phyloP scores from a whole-genome alignment of 2,329 filamentous ascomycete genomes.

The Clathrospora elynae region DNA sequence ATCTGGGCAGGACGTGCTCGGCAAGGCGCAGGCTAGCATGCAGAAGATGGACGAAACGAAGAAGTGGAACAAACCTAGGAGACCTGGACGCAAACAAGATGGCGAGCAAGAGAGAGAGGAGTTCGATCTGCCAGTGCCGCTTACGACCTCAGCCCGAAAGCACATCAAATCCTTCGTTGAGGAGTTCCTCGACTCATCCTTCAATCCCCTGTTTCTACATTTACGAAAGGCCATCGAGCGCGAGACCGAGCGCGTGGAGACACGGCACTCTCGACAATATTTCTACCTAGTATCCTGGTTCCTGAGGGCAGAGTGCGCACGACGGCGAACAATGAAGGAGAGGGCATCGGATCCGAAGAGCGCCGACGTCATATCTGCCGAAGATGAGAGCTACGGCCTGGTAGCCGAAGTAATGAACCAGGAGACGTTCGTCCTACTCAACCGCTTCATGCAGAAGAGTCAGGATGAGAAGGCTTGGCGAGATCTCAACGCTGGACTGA shows the following conservation, averaged over 20 bases:
- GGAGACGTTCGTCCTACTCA: conserved; percentile 89
- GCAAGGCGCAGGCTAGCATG: conserved; percentile 72
- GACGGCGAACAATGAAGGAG: conserved; percentile 63
- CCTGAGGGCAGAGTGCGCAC: conserved; percentile 77
- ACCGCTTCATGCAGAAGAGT: conserved; percentile 77
- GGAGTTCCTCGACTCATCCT: conserved; percentile 92
- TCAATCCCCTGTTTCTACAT: conserved; percentile 85
- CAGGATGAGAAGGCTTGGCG: conserved; percentile 86
- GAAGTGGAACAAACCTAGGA: conserved; percentile 81
- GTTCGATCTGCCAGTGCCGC: conserved; percentile 72
- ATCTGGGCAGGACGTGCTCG: conserved; percentile 84
- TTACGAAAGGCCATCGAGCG: conserved; percentile 88
- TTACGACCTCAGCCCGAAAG: conserved; percentile 75
- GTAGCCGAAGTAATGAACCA: conserved; percentile 91
- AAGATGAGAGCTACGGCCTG: conserved; percentile 78
- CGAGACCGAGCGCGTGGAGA: conserved; percentile 79
- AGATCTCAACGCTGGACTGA: conserved; percentile 84
- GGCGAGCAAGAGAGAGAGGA: conserved; percentile 58
- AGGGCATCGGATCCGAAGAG: conserved; percentile 58
- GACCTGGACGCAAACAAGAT: conserved; percentile 49
- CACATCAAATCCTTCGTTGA: conserved; percentile 83
- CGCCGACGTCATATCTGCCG: conserved; percentile 48
- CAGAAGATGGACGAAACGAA: conserved; percentile 91
- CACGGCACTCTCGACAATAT: conserved; percentile 80
- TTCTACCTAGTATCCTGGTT: conserved; percentile 96